Percentiles rank a stretch among this genome's conserved stretches.
Conservation (phyloP, 495 filamentous ascomycete genomes). For the Lasiosphaeris hirsuta region DNA sequence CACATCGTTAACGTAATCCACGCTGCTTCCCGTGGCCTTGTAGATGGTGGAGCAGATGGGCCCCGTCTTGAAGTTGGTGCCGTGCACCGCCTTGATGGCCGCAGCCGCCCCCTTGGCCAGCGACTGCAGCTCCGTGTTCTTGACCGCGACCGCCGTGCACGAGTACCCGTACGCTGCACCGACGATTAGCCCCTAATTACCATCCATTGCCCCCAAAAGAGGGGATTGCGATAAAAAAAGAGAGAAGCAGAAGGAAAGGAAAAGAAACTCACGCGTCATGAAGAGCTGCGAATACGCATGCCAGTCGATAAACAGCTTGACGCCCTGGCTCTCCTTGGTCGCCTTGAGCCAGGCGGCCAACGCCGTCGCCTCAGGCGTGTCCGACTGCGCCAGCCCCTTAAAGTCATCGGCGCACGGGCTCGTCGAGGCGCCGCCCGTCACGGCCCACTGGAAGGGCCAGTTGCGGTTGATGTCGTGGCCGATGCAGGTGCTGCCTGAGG, state of each 20-base stretch:
- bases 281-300: conserved; percentile 56
- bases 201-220: no score
- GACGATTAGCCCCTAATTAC: no score
- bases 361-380: conserved; percentile 50
- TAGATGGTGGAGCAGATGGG: conserved; percentile 60
- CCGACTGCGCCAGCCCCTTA: conserved; percentile 42
- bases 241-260: not conserved
- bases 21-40: conserved; percentile 50
- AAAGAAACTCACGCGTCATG: conserved; percentile 25
- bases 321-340: conserved; percentile 41
- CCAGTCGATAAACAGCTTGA: conserved; percentile 60
- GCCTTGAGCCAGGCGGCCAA: conserved; percentile 39
- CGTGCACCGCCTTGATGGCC: conserved; percentile 48
- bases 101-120: conserved; percentile 41
- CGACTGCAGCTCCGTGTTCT: conserved; percentile 45
- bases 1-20: conserved; percentile 55
- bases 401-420: conserved; percentile 53
- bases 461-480: conserved; percentile 65
- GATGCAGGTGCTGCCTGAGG: conserved; percentile 42
- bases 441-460: conserved; percentile 53
- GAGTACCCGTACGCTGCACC: conserved; percentile 35
- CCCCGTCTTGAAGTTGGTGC: conserved; percentile 46
- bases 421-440: conserved; percentile 46
- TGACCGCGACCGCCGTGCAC: conserved; percentile 35
- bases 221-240: no score